Base-by-base conservation (phyloP, 768 basidiomycete genomes). In the Boletus huronensis region DNA sequence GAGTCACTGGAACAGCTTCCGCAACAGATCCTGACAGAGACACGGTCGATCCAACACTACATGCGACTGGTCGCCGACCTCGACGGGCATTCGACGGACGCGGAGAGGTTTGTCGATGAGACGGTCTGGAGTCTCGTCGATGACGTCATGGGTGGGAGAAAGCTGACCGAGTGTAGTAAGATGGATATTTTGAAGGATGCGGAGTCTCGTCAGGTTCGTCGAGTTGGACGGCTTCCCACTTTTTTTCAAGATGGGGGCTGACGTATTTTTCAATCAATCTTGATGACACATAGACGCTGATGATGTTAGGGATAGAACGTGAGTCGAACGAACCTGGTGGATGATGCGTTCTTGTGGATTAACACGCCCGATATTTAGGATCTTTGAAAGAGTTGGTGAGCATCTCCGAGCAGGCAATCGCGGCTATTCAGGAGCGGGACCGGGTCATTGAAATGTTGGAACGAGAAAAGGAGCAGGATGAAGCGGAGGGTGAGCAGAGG, bases 241-340 rank as follows among this genome's bases (percentile, higher is more conserved):
- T 39, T 38, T 14, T 28, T 17, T 21, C 28, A 0, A 9, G 8
- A 31, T 19, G 7, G 23, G 32, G 3, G 3, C 41, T 50, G 34
- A 58, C 35, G 2, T 28, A 29, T 29, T 25, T 9, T 9, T 25
- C 11, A 5, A 31, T 32, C 11, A n/a, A 26, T 23, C 7, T 39
- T 21, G 35, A 17, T 32, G 25, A 19, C 3, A 8, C 38, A 9
- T 43, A 80, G 79, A 73, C 71, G 2, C 48, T 80, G 23, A 68
- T 79, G 58, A 65, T 74, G 62, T 63, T 81, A 17, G 76, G 73
- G 35, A 69, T 81, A 19, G 79, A 81, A 63, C 74, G 79, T 80
- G 55, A 64, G 76, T 67, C 3, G 6, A 48, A 36, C 6, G 9
- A 3, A 9, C 13, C 11, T 29, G 23, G 10, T 39, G 21, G 21